Evolutionary conservation across 345 rosid genomes (phyloP).

Genomic region (Streptanthus diversifolius): DNA sequence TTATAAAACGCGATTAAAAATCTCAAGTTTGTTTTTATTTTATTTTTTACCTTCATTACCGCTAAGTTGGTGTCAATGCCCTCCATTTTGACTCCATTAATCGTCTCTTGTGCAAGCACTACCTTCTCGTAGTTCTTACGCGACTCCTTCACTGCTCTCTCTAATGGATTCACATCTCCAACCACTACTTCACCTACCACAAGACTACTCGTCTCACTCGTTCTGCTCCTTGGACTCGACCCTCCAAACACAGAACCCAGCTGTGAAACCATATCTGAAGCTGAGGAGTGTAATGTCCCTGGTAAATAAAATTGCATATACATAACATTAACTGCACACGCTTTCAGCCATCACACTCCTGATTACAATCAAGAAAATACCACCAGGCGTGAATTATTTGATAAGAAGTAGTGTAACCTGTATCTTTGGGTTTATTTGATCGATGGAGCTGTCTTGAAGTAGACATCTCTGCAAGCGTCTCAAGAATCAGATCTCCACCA

Average conservation of each 20-base stretch:
- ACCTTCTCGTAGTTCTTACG: constrained; percentile 74
- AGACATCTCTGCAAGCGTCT: constrained; percentile 79
- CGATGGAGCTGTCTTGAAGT: constrained; percentile 48
- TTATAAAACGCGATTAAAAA: not conserved
- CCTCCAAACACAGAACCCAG: constrained; percentile 74
- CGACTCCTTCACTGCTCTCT: constrained; percentile 73
- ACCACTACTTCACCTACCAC: constrained; percentile 81
- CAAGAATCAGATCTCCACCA: constrained; percentile 88
- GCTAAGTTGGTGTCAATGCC: constrained; percentile 97
- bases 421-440: constrained; percentile 38
- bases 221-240: constrained; percentile 50
- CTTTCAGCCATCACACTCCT: constrained; percentile 11
- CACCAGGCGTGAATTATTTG: not conserved
- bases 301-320: not conserved
- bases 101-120: constrained; percentile 74
- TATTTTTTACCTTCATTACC: constrained; percentile 82
- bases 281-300: constrained; percentile 62
- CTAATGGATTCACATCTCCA: constrained; percentile 80
- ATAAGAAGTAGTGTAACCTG: constrained; percentile 35
- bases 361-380: not conserved
- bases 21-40: not conserved
- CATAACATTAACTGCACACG: not conserved
- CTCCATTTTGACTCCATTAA: constrained; percentile 85
- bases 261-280: constrained; percentile 71
- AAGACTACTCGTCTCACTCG: constrained; percentile 35